These are phyloP conservation scores for Mycena chlorophos DNA, from an alignment of 768 basidiomycete genomes.

Conservation along the genomic window DNA sequence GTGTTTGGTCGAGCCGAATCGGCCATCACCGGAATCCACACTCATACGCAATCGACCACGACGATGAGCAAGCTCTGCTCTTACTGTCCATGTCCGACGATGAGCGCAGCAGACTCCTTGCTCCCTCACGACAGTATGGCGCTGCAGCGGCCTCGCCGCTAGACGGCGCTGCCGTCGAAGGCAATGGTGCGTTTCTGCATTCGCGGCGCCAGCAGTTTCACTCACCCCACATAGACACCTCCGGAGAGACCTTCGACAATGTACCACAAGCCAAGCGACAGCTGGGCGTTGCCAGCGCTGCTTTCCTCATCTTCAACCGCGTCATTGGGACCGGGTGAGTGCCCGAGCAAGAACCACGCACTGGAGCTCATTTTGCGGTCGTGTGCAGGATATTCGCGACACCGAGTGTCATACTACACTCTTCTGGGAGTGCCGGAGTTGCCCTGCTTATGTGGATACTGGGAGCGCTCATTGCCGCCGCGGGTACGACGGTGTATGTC, in stretches of 20 bases:
- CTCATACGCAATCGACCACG: neutral
- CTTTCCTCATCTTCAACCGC: constrained; percentile 45
- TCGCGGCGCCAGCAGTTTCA: neutral
- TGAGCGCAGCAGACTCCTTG: neutral
- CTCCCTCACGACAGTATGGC: constrained; percentile 3
- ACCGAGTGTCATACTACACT: constrained; percentile 38
- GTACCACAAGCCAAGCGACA: constrained; percentile 18
- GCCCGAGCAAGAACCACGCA: neutral
- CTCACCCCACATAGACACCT: constrained; percentile 5
- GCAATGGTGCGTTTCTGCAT: constrained; percentile 6
- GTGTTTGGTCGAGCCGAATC: too few relatives aligned
- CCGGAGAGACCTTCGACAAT: constrained; percentile 19
- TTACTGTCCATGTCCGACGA: neutral
- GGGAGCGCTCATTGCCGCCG: constrained; percentile 40
- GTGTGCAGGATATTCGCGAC: constrained; percentile 40
- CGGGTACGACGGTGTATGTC: constrained; percentile 44
- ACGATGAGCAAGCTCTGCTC: neutral
- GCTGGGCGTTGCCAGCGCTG: constrained; percentile 27
- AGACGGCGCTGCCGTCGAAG: constrained; percentile 20
- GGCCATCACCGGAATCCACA: too few relatives aligned
- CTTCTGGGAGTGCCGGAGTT: constrained; percentile 44
- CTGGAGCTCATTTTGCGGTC: neutral
- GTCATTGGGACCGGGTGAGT: constrained; percentile 45
- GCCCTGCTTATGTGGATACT: constrained; percentile 47
- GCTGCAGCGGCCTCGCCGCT: constrained; percentile 11